Evolutionary conservation across 768 basidiomycete species (phyloP), one percentile per base, ranked within the genome.

Genomic region (Xerocomus brunneocitrinus): DNA sequence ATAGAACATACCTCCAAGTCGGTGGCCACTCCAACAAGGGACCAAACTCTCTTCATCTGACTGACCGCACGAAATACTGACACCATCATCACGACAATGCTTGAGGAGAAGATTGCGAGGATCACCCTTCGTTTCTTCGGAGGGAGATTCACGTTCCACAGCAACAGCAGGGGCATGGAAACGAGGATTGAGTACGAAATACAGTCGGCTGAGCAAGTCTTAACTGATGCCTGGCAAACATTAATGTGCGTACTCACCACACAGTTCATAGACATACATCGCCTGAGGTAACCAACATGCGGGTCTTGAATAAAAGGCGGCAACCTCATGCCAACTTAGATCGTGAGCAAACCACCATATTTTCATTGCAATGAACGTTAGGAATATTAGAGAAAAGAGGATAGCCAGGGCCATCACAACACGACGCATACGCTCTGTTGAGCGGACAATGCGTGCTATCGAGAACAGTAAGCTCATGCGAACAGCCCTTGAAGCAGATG

Each of bases 381-480:
- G 16, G 45, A 32, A 58, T 39, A 64, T 8, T 16, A 55, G 4
- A 42, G 49, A 38, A 32, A 66, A 58, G 12, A 54, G 31, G 40
- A 25, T 5, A 14, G 38, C 44, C 32, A 66, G 16, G 2, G 19
- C 55, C 32, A 27, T 43, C 48, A 65, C 49, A 19, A 50, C 28
- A 34, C 36, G 55, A 28, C 47, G 59, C 42, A 46, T 48, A 24
- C 8, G n/a, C 38, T 50, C 24, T 9, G 59, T 42, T 1, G 56
- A 47, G 50, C 60, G 56, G 27, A 50, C 52, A 14, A 66, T 53
- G 31, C 64, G 64, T 40, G 50, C 57, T 30, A 65, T 43, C 22
- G 64, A 65, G 28, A 58, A 55, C 31, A 59, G 28, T 39, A 61
- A 53, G 34, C 62, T 65, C 57, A 57, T 50, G 22, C 64, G 64